Base-by-base conservation (phyloP, 2,329 filamentous ascomycete genomes). In the Fusarium clavum region DNA sequence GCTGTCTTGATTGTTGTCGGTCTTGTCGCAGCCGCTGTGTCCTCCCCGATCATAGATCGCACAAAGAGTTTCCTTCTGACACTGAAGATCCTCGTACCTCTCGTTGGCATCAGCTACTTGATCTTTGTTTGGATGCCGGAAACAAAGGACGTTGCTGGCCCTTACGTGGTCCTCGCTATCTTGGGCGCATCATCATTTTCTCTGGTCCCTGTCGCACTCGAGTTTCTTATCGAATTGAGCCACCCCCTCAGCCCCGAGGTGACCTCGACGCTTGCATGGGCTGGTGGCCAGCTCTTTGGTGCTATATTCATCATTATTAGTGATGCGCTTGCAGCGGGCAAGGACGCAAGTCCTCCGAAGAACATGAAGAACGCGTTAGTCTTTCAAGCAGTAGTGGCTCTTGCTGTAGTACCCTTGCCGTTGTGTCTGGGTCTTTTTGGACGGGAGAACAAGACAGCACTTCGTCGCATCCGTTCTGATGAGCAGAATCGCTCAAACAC, bases 1-100 rank as follows among this genome's bases (percentile, higher is more conserved):
- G 96, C 92, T 1, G 81, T 98, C 11, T 87, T 98, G 34, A 98
- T 98, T 77, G 85, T 97, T 48, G 92, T 96, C 56, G 96, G 96
- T 11, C 88, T 99, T 3, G 85, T 97, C 46, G 81, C 87, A 7
- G 87, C 94, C 1, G 96, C 94, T 16, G 84, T 97, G 66, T 86
- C 89, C 1, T 93, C 91, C 0, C 95, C 95, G 0, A 85, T 98
- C 71, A 88, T 97, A 68, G 96, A 98, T 82, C 88, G 91, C 55
- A 94, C 90, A 59, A 97, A 98, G 79, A 84, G 87, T 27, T 97
- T 94, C 76, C 83, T 97, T 0, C 78, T 87, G 6, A 88, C 90
- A 25, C 90, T 97, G 79, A 93, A 93, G 75, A 70, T 91, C 29
- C 84, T 93, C 58, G 88, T 96, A 6, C 94, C 94, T 5, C 73